phyloP scores from a whole-genome alignment of 2,329 filamentous ascomycete species.

The Microcyclospora tardicrescens region DNA sequence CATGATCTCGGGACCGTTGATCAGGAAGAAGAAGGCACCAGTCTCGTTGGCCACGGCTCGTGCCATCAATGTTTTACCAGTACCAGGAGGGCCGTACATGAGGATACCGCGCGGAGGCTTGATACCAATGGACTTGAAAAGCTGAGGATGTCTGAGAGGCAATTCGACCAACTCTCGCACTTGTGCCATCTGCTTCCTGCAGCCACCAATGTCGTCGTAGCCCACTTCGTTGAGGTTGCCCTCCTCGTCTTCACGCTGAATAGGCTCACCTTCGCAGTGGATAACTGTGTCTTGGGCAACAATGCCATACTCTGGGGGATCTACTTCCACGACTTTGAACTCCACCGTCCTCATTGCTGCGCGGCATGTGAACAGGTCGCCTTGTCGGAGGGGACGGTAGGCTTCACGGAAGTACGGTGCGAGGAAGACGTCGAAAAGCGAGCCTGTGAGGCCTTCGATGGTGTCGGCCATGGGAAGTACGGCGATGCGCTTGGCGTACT shows the following conservation, averaged over 20 bases:
- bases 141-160: slow-evolving; percentile 87
- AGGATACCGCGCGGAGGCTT: slow-evolving; percentile 97
- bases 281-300: slow-evolving; percentile 98
- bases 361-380: slow-evolving; percentile 91
- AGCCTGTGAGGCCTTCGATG: slow-evolving; percentile 92
- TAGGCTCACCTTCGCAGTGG: slow-evolving; percentile 93
- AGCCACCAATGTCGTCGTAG: slow-evolving; percentile 98
- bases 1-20: slow-evolving; percentile 99
- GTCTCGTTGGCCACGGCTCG: slow-evolving; percentile 98
- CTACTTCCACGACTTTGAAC: slow-evolving; percentile 98
- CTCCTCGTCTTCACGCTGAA: slow-evolving; percentile 97
- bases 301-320: slow-evolving; percentile 96
- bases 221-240: slow-evolving; percentile 98
- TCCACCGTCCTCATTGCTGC: slow-evolving; percentile 98
- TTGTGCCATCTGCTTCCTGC: slow-evolving; percentile 99
- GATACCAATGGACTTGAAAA: slow-evolving; percentile 99
- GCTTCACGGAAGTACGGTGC: slow-evolving; percentile 99
- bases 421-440: slow-evolving; percentile 97
- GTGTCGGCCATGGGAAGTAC: slow-evolving; percentile 97
- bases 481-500: slow-evolving; percentile 99
- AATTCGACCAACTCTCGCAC: slow-evolving; percentile 98
- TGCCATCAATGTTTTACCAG: slow-evolving; percentile 98
- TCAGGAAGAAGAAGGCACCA: slow-evolving; percentile 97
- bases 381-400: slow-evolving; percentile 92
- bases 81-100: slow-evolving; percentile 87